A percentile compares a stretch with the other conserved stretches of the same genome.
Conservation (phyloP, 176 grass and related monocot genomes). For the Oryza officinalis region DNA sequence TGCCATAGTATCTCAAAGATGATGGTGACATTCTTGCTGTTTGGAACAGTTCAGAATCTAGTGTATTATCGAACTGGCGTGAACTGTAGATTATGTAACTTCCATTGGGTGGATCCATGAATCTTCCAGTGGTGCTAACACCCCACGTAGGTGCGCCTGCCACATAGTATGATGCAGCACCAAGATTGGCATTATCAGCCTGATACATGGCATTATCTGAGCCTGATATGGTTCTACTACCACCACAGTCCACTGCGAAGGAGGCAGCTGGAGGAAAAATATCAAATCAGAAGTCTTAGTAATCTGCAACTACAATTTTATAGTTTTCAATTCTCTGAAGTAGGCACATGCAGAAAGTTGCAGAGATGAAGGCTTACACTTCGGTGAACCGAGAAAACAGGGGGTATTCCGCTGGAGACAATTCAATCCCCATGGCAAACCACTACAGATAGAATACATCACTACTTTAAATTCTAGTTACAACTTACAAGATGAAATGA, state of each 20-base stretch:
- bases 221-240: conserved; percentile 46
- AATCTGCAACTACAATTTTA: too few species aligned
- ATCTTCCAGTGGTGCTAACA: conserved; percentile 64
- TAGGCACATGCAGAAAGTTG: conserved; percentile 2
- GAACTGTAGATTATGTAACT: conserved; percentile 51
- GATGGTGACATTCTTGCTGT: conserved; percentile 73
- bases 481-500: neutral
- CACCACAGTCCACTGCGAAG: conserved; percentile 68
- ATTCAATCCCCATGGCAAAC: conserved; percentile 57
- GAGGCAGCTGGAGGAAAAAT: conserved; percentile 46
- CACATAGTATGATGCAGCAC: conserved; percentile 59
- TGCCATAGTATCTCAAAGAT: conserved; percentile 79
- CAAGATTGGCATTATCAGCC: conserved; percentile 47
- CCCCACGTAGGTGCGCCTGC: conserved; percentile 54
- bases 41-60: conserved; percentile 62
- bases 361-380: conserved; percentile 45
- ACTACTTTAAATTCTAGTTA: conserved; percentile 7
- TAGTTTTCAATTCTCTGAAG: neutral
- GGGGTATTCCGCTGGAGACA: conserved; percentile 64
- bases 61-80: conserved; percentile 58
- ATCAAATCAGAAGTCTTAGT: neutral
- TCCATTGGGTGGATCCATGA: conserved; percentile 47
- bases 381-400: conserved; percentile 60
- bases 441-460: conserved; percentile 39
- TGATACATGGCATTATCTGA: conserved; percentile 60